phyloP scores from a whole-genome alignment of 306 rosid species.

The Sicyos edulis region DNA sequence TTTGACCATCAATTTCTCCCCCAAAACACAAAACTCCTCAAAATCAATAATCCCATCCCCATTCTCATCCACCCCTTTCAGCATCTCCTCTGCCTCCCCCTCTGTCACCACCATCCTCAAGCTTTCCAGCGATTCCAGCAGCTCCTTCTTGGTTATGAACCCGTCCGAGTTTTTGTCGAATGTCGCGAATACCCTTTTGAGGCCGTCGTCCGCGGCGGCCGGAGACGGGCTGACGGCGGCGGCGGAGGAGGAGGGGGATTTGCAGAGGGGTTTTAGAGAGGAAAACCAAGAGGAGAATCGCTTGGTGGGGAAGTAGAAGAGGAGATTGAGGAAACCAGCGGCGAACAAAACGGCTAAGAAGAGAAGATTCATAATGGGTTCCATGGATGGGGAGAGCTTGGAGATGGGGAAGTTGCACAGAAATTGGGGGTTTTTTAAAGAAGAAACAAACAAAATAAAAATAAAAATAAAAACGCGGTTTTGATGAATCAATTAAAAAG shows the following conservation, averaged over 20 bases:
- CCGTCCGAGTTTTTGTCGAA: constrained; percentile 15
- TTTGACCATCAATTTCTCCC: background rate
- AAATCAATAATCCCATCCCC: constrained; percentile 80
- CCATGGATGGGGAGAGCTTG: background rate
- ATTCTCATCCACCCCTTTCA: constrained; percentile 55
- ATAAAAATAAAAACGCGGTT: constrained; percentile 6
- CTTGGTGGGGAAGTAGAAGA: constrained; percentile 38
- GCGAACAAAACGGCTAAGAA: constrained; percentile 46
- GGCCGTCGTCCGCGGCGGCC: background rate
- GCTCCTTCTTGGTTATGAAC: constrained; percentile 11
- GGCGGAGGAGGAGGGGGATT: background rate
- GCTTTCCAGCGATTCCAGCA: background rate
- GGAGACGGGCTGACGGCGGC: background rate
- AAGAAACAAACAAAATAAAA: background rate
- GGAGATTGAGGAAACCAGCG: constrained; percentile 49
- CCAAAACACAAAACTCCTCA: constrained; percentile 58
- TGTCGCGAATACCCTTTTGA: background rate
- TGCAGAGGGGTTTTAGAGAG: background rate
- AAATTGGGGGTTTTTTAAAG: constrained; percentile 12
- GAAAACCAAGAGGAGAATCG: constrained; percentile 40
- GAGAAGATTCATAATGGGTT: constrained; percentile 30
- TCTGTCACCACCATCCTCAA: constrained; percentile 45
- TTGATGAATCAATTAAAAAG: too few relatives aligned
- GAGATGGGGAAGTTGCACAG: constrained; percentile 25
- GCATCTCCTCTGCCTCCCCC: constrained; percentile 50